Conservation (phyloP, 1,139 yeast species). For the Saccharomyces hybrid region DNA sequence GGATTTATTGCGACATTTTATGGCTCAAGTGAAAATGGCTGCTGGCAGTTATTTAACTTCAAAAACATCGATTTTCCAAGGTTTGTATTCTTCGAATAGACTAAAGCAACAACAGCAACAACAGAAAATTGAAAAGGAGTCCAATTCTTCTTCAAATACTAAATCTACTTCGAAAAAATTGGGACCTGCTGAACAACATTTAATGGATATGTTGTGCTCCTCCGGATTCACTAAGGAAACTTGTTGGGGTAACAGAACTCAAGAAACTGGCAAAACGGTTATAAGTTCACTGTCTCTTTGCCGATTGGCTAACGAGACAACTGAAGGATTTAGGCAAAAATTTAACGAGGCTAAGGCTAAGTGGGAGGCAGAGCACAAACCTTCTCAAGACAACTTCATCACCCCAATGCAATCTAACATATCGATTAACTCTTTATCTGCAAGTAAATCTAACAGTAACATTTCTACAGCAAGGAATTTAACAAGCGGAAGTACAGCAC, state of each 20-base stretch:
- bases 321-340: slow-evolving; percentile 26
- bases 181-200: slow-evolving; percentile 92
- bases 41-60: slow-evolving; percentile 59
- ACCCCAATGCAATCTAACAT: not conserved
- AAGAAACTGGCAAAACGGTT: slow-evolving; percentile 82
- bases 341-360: slow-evolving; percentile 20
- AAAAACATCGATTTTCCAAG: slow-evolving; percentile 64
- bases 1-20: slow-evolving; percentile 31
- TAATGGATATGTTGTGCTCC: slow-evolving; percentile 89
- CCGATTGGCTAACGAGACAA: slow-evolving; percentile 43
- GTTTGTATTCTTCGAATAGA: slow-evolving; percentile 41
- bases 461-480: not conserved
- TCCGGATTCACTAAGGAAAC: slow-evolving; percentile 72
- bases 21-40: slow-evolving; percentile 58
- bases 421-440: not conserved
- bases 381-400: not conserved
- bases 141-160: slow-evolving; percentile 1
- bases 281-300: slow-evolving; percentile 80
- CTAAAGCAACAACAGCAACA: slow-evolving; percentile 24
- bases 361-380: slow-evolving; percentile 23
- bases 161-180: slow-evolving; percentile 37
- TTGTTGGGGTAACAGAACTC: slow-evolving; percentile 79
- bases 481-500: not conserved
- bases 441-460: slow-evolving; percentile 1
- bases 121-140: slow-evolving; percentile 8